Evolutionary conservation across 495 filamentous ascomycete species (phyloP).

Genomic region (Antarctomyces pellizariae): DNA sequence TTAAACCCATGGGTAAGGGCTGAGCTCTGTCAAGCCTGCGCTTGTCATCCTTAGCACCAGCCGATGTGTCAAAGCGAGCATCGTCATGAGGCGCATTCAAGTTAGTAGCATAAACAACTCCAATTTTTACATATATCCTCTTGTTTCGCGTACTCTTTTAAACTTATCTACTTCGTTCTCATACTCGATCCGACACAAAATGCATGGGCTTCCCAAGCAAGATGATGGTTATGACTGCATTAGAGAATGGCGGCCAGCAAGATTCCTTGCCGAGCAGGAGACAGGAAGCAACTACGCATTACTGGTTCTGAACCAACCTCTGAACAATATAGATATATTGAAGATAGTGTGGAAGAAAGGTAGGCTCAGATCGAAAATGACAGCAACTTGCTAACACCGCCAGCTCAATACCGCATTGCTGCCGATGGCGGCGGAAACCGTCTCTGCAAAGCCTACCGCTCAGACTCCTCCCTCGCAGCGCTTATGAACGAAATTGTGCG

Average conservation of each 20-base stretch:
- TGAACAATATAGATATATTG: conserved; percentile 26
- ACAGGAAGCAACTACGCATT: conserved; percentile 25
- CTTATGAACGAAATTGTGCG: too few relatives aligned
- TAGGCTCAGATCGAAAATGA: conserved; percentile 12
- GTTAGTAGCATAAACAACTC: neutral
- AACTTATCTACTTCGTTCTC: neutral
- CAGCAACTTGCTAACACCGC: conserved; percentile 5
- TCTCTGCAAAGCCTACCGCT: conserved; percentile 44
- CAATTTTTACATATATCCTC: neutral
- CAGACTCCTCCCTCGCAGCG: too few relatives aligned
- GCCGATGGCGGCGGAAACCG: conserved; percentile 85
- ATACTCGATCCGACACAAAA: neutral
- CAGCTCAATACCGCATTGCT: conserved; percentile 39
- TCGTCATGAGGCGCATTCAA: too few relatives aligned
- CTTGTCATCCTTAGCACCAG: too few relatives aligned
- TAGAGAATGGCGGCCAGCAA: conserved; percentile 1
- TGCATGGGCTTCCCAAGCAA: neutral
- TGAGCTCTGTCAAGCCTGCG: too few relatives aligned
- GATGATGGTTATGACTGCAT: conserved; percentile 1
- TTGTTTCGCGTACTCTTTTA: neutral
- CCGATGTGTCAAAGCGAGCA: too few relatives aligned
- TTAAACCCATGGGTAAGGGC: too few relatives aligned
- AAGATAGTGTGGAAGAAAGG: conserved; percentile 32
- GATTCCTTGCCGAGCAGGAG: conserved; percentile 9
- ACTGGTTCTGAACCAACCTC: conserved; percentile 49